A percentile compares a stretch with the other conserved stretches of the same genome.
phyloP scores from a whole-genome alignment of 2,329 filamentous ascomycete genomes.

The Peltaster fructicola region DNA sequence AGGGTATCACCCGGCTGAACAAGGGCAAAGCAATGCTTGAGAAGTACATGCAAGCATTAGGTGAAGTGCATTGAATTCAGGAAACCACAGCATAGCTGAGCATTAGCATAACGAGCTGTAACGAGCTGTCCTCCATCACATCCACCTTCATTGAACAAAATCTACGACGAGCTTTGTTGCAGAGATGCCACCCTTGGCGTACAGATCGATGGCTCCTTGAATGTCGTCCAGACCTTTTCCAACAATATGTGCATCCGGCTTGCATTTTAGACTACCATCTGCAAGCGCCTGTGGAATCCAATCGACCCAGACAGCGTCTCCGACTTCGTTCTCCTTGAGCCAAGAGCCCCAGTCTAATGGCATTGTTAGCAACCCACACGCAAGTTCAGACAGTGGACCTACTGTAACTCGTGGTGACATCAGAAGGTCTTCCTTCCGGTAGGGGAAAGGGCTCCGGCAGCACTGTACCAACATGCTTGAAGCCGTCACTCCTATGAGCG shows the following conservation, averaged over 20 bases:
- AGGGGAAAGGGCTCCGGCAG: slow-evolving; percentile 3
- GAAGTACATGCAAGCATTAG: no score
- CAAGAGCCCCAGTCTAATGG: slow-evolving; percentile 3
- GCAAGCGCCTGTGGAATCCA: slow-evolving; percentile 18
- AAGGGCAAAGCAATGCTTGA: no score
- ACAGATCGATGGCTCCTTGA: slow-evolving; percentile 25
- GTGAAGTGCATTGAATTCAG: no score
- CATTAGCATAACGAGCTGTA: no score
- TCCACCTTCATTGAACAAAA: no score
- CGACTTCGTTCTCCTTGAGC: slow-evolving; percentile 14
- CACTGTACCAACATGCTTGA: slow-evolving; percentile 6
- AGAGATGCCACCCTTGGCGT: slow-evolving; percentile 8
- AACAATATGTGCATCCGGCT: slow-evolving; percentile 9
- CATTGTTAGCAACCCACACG: no score
- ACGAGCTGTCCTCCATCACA: no score
- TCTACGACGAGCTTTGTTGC: no score
- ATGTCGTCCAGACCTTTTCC: slow-evolving; percentile 10
- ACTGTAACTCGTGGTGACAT: slow-evolving; percentile 1
- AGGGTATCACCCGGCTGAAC: no score
- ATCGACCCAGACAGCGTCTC: slow-evolving; percentile 13
- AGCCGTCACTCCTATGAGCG: slow-evolving; percentile 4
- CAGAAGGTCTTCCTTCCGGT: slow-evolving; percentile 1
- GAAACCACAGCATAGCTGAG: no score
- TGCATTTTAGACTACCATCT: slow-evolving; percentile 9
- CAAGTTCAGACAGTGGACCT: neutral